phyloP scores from a whole-genome alignment of 495 filamentous ascomycete species.

The Tuber calosporum region DNA sequence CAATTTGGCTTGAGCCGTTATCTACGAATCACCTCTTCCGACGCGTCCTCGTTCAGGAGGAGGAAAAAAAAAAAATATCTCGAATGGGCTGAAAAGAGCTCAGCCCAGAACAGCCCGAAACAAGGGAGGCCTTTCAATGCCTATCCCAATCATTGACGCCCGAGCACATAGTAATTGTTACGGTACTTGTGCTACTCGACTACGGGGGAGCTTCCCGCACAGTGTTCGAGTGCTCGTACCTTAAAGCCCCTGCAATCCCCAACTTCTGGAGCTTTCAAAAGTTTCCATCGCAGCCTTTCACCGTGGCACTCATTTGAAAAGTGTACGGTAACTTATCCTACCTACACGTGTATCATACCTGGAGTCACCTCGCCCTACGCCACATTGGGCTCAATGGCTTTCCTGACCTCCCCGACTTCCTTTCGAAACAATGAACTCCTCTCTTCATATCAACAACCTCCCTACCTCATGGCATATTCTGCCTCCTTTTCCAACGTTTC shows the following conservation, averaged over 20 bases:
- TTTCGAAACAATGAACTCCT: slow-evolving; percentile 50
- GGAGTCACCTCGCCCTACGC: not conserved
- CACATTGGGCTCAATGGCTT: slow-evolving; percentile 20
- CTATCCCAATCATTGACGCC: not conserved
- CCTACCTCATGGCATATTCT: slow-evolving; percentile 26
- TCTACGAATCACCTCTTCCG: not conserved
- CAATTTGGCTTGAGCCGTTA: not conserved
- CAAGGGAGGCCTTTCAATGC: not conserved
- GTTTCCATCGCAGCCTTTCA: not conserved
- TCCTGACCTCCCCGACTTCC: slow-evolving; percentile 57
- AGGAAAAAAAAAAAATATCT: not conserved
- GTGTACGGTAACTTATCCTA: not conserved
- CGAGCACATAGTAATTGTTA: not conserved
- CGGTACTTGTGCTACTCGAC: too few species aligned
- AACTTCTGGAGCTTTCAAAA: not conserved
- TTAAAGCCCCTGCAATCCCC: not conserved
- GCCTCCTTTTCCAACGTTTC: slow-evolving; percentile 30
- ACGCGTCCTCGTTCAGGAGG: not conserved
- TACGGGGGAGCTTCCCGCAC: not conserved
- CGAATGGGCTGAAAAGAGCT: not conserved
- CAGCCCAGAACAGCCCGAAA: not conserved
- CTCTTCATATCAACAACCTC: slow-evolving; percentile 19
- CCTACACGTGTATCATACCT: not conserved
- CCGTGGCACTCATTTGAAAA: not conserved
- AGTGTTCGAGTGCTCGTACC: not conserved